Percentiles rank a stretch among this genome's conserved stretches.
phyloP scores from a whole-genome alignment of 2,329 filamentous ascomycete species.

The Clonostachys solani region DNA sequence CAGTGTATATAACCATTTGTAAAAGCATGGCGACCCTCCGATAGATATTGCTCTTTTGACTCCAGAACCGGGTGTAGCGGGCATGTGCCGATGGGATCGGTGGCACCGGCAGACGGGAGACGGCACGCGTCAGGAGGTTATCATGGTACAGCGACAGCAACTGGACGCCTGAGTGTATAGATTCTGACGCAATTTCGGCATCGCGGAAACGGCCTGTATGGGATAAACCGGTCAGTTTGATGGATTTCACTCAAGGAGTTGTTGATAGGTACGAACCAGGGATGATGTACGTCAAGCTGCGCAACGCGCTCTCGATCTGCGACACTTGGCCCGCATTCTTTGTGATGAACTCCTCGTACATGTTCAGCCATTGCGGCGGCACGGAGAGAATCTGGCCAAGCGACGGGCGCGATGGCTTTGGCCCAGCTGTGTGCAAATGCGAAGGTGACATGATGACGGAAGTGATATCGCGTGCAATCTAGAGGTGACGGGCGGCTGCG shows the following conservation, averaged over 20 bases:
- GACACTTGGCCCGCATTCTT: constrained; percentile 92
- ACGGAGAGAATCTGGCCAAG: constrained; percentile 42
- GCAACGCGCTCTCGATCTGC: constrained; percentile 89
- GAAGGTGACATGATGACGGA: too few relatives aligned
- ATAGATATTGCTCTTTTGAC: constrained; percentile 63
- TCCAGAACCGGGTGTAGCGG: constrained; percentile 66
- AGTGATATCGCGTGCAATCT: too few relatives aligned
- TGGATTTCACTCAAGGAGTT: neutral
- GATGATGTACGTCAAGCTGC: constrained; percentile 93
- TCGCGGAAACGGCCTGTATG: constrained; percentile 75
- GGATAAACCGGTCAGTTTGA: neutral
- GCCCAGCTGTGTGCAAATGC: too few relatives aligned
- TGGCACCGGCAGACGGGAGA: constrained; percentile 55
- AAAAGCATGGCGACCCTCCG: constrained; percentile 75
- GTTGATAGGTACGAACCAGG: constrained; percentile 54
- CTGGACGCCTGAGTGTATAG: constrained; percentile 82
- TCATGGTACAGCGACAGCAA: constrained; percentile 93
- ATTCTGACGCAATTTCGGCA: constrained; percentile 92
- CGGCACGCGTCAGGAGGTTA: constrained; percentile 65
- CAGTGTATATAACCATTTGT: constrained; percentile 90
- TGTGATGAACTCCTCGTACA: constrained; percentile 87
- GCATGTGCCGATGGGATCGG: constrained; percentile 52
- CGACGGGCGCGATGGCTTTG: constrained; percentile 11
- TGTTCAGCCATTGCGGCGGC: constrained; percentile 61
- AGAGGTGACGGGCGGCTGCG: too few relatives aligned